These are phyloP conservation scores for Meira miltonrushii DNA, from an alignment of 1,284 basidiomycete genomes.

Conservation along the genomic window DNA sequence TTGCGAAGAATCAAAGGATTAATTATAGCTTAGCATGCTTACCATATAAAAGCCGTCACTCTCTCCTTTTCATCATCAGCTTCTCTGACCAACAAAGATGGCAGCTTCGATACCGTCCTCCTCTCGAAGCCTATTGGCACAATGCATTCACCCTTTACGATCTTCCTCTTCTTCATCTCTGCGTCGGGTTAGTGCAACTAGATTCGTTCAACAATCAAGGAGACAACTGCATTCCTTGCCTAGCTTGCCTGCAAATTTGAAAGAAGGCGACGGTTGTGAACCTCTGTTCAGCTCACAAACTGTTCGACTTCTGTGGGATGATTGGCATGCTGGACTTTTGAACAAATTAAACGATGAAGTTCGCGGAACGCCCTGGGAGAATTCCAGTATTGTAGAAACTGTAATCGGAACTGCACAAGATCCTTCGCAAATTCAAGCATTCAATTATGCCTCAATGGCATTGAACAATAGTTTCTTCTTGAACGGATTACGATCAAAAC, in stretches of 20 bases:
- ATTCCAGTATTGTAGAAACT: conserved; percentile 66
- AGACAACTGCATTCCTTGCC: conserved; percentile 36
- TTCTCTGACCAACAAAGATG: too few relatives aligned
- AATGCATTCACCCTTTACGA: too few relatives aligned
- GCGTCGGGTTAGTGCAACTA: too few relatives aligned
- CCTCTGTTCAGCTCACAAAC: conserved; percentile 42
- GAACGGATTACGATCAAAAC: conserved; percentile 58
- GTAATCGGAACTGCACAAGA: conserved; percentile 67
- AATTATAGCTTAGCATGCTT: too few relatives aligned
- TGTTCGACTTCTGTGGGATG: conserved; percentile 36
- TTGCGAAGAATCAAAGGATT: too few relatives aligned
- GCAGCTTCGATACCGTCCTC: too few relatives aligned
- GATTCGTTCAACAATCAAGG: not conserved
- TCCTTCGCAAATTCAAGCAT: conserved; percentile 66
- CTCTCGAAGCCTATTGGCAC: too few relatives aligned
- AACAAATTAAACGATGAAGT: conserved; percentile 49
- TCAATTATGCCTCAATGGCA: conserved; percentile 86
- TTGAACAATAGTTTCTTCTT: conserved; percentile 96
- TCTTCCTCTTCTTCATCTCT: too few relatives aligned
- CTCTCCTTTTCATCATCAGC: too few relatives aligned
- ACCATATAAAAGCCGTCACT: too few relatives aligned
- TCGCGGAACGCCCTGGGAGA: conserved; percentile 61
- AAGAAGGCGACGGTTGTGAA: conserved; percentile 27
- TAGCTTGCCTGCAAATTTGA: conserved; percentile 27
- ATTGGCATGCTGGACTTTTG: conserved; percentile 46